phyloP scores from a whole-genome alignment of 768 basidiomycete species.

The Boletus fagicola region DNA sequence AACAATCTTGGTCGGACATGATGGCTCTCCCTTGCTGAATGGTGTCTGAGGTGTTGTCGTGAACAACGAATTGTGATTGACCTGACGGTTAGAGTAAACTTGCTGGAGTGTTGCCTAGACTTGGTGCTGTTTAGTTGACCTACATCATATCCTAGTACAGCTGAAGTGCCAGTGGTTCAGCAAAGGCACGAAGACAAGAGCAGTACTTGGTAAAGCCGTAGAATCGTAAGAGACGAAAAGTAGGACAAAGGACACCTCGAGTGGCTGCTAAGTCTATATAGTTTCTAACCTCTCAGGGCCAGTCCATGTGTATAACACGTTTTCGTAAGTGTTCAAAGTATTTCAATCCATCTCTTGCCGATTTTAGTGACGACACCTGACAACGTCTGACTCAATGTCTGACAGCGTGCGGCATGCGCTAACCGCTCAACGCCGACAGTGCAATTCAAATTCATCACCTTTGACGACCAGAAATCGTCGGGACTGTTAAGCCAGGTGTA shows the following conservation, averaged over 20 bases:
- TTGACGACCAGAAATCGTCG: slow-evolving; percentile 64
- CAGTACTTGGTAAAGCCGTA: too few relatives aligned
- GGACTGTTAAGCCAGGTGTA: slow-evolving; percentile 56
- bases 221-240: too few relatives aligned
- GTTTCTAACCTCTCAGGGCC: background rate
- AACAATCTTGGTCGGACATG: background rate
- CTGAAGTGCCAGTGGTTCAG: background rate
- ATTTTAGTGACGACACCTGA: too few relatives aligned
- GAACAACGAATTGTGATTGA: background rate
- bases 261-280: too few relatives aligned
- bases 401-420: slow-evolving; percentile 53
- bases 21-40: background rate
- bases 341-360: too few relatives aligned
- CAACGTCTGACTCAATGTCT: too few relatives aligned
- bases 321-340: too few relatives aligned
- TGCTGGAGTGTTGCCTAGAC: background rate
- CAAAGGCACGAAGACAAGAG: background rate
- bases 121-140: background rate
- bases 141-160: background rate
- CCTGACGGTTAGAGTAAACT: background rate
- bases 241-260: too few relatives aligned
- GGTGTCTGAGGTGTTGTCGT: too few relatives aligned
- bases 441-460: slow-evolving; percentile 55
- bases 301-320: background rate
- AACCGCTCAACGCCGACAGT: slow-evolving; percentile 35